phyloP scores from a whole-genome alignment of 331 rosid species.

The Pyrus hybrid region DNA sequence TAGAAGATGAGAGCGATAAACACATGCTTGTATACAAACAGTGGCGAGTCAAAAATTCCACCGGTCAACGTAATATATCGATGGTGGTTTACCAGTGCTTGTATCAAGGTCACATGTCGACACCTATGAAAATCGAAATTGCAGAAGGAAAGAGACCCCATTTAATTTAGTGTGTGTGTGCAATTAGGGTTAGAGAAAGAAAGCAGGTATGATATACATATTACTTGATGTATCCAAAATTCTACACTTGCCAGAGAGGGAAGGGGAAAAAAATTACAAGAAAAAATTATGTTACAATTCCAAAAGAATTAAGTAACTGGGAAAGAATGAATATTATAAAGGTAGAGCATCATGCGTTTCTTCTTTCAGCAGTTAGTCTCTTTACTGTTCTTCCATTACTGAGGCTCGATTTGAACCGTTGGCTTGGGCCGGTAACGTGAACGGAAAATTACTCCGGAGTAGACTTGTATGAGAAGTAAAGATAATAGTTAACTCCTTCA shows the following conservation, averaged over 20 bases:
- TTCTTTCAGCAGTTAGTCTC: slow-evolving; percentile 31
- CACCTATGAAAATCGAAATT: too few species aligned
- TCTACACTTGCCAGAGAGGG: neutral
- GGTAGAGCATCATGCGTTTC: slow-evolving; percentile 26
- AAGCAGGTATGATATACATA: neutral
- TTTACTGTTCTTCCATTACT: slow-evolving; percentile 32
- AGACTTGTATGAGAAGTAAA: slow-evolving; percentile 12
- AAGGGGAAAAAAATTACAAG: neutral
- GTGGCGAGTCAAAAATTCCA: too few species aligned
- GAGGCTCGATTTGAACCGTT: slow-evolving; percentile 28
- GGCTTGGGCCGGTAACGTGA: slow-evolving; percentile 21
- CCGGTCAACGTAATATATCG: too few species aligned
- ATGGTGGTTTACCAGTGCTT: too few species aligned
- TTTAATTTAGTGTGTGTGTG: neutral
- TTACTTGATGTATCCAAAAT: slow-evolving; percentile 9
- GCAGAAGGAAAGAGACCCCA: too few species aligned
- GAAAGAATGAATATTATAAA: slow-evolving; percentile 31
- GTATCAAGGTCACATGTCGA: too few species aligned
- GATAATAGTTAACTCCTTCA: slow-evolving; percentile 12
- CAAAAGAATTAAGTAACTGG: neutral
- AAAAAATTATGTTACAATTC: neutral
- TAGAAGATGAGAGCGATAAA: too few species aligned
- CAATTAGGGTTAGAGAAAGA: neutral
- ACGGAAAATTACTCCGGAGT: slow-evolving; percentile 13
- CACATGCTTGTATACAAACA: too few species aligned